Conservation (phyloP, 108 stramenopile species). For the Skeletonema menzelii region DNA sequence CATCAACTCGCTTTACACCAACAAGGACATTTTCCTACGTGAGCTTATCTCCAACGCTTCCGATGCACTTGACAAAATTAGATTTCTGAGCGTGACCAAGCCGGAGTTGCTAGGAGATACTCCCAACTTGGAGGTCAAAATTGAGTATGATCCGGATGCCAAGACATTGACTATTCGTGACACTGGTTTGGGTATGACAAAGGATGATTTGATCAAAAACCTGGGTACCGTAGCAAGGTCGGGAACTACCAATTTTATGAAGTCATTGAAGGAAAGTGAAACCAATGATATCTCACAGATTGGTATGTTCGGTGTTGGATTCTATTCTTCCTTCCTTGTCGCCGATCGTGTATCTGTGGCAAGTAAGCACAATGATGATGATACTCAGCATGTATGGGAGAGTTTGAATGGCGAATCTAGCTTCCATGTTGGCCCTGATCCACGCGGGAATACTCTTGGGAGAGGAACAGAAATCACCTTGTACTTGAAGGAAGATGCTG, state of each 20-base stretch:
- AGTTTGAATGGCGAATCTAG: constrained; percentile 89
- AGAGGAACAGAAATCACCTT: constrained; percentile 99
- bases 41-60: constrained; percentile 98
- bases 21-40: constrained; percentile 96
- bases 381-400: constrained; percentile 95
- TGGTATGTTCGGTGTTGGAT: constrained; percentile 99
- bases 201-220: constrained; percentile 93
- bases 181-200: constrained; percentile 98
- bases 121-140: constrained; percentile 85
- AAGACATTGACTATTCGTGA: constrained; percentile 96
- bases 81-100: constrained; percentile 92
- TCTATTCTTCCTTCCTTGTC: constrained; percentile 97
- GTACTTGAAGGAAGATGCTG: constrained; percentile 95
- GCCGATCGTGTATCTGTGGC: constrained; percentile 93
- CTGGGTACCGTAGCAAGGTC: constrained; percentile 99
- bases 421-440: constrained; percentile 93
- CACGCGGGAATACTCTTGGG: constrained; percentile 94
- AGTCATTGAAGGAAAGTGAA: constrained; percentile 84
- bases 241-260: constrained; percentile 98
- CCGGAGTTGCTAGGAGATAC: constrained; percentile 76
- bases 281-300: constrained; percentile 88
- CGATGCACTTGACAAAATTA: constrained; percentile 98
- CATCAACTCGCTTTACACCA: constrained; percentile 99
- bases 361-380: constrained; percentile 91
- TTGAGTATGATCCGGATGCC: constrained; percentile 89